Base-by-base conservation (phyloP, 192 early-diverging fungal genomes). In the Coemansia sp. region DNA sequence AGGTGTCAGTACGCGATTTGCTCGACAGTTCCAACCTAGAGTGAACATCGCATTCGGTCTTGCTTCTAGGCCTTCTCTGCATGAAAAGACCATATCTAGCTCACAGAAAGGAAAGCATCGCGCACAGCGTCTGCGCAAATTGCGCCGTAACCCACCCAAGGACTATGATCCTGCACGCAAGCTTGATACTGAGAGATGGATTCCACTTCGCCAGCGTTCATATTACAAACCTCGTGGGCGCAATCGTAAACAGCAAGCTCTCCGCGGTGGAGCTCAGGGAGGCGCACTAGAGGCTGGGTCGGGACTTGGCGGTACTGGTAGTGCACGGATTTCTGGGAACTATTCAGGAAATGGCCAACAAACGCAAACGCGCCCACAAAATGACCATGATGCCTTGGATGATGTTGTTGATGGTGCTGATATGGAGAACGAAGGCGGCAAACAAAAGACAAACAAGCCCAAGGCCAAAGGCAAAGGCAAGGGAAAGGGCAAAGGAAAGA, bases 191-290 rank as follows among this genome's bases (percentile, higher is more conserved):
- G 80, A 83, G 61, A 62, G 80, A 21, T 83, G 80, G 80, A 68
- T 83, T 46, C 80, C 80, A 10, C 63, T 83, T 51, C 72, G 65
- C 13, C 80, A 83, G 72, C 72, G 80, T 40, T 78, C 80, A 37
- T 78, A 75, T 69, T 83, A 83, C 59, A 73, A 74, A 56, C 67
- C 76, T 11, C 76, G 76, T 19, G 73, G 73, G 12, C 72, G 76
- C 36, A 46, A 45, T 37, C 19, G 62, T 37, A 41, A 61, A 39
- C 74, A 74, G 67, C 59, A 69, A 19, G 57, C 68, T 41, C 41
- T 64, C 43, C 80, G 72, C 41, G 68, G 72, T 41, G 73, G 72
- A 6, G 76, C 80, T 15, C 80, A 83, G 42, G 80, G 80, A 26
- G 76, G 80, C 8, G 63, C 69, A 22, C 54, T 62, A 1, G 76